Evolutionary conservation across 2,329 filamentous ascomycete genomes (phyloP).

Genomic region (Sporothrix brasiliensis): DNA sequence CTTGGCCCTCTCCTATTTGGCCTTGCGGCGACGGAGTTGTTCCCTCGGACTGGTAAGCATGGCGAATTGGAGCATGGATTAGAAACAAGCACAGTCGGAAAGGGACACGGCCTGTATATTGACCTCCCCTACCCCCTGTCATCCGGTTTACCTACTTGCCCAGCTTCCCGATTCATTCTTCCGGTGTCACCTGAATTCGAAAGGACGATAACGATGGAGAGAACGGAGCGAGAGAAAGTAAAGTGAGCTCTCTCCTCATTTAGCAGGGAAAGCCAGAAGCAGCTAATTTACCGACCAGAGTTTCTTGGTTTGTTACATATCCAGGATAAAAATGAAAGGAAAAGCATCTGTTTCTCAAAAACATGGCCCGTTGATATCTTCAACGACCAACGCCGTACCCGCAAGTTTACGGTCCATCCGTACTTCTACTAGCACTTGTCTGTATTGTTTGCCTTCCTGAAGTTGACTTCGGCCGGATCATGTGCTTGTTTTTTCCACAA

Average conservation of each 20-base stretch:
- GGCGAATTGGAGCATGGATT: too few relatives aligned
- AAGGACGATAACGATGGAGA: background rate
- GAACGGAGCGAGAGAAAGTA: background rate
- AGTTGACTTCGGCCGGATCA: too few relatives aligned
- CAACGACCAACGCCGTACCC: too few relatives aligned
- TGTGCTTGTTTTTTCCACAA: background rate
- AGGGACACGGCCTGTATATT: conserved; percentile 23
- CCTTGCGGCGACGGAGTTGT: too few relatives aligned
- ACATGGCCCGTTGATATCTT: too few relatives aligned
- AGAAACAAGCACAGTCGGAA: background rate
- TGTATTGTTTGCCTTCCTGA: background rate
- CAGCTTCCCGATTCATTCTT: conserved; percentile 23
- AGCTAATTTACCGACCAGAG: background rate
- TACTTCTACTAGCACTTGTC: background rate
- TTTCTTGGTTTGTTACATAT: background rate
- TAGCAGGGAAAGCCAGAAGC: background rate
- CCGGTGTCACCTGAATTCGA: background rate
- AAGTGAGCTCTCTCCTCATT: conserved; percentile 13
- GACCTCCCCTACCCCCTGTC: conserved; percentile 9
- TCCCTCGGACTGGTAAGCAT: too few relatives aligned
- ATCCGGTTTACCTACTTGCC: background rate
- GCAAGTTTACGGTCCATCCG: too few relatives aligned
- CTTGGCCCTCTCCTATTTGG: background rate
- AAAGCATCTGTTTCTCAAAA: too few relatives aligned
- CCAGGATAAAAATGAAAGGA: background rate